These are phyloP conservation scores for Melaleuca alternifolia DNA, from an alignment of 345 rosid species.

Conservation along the genomic window DNA sequence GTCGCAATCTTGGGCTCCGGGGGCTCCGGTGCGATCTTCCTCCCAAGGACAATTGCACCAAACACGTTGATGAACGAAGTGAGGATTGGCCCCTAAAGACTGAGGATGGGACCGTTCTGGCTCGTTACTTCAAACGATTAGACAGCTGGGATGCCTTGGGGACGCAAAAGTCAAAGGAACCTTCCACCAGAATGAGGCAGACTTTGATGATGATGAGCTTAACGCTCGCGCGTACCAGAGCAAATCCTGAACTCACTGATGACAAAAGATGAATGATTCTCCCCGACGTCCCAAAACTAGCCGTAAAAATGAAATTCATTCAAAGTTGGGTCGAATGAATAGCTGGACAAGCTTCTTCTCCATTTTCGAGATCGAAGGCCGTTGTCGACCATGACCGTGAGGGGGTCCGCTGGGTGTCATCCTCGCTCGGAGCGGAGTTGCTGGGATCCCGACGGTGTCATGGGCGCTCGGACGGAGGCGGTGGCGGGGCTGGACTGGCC, in stretches of 20 bases:
- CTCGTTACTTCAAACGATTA: background rate
- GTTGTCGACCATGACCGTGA: background rate
- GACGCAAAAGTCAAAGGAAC: background rate
- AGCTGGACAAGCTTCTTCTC: background rate
- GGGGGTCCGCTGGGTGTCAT: too few species aligned
- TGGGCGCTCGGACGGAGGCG: background rate
- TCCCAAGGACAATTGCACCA: background rate
- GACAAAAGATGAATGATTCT: background rate
- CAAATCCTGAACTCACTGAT: background rate
- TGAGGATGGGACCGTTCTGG: background rate
- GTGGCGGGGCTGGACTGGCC: background rate
- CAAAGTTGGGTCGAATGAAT: too few species aligned
- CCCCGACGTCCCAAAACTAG: too few species aligned
- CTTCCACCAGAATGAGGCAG: background rate
- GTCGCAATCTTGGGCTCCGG: background rate
- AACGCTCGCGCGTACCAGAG: background rate
- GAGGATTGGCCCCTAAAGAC: background rate
- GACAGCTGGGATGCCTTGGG: fast-evolving
- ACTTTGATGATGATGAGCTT: background rate
- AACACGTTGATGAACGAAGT: background rate
- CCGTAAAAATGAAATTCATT: too few species aligned
- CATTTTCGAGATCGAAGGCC: background rate
- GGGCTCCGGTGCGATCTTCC: background rate
- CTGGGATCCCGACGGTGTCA: too few species aligned
- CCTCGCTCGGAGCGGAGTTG: too few species aligned